phyloP scores from a whole-genome alignment of 106 monocot species.

The Dactylorhiza incarnata region DNA sequence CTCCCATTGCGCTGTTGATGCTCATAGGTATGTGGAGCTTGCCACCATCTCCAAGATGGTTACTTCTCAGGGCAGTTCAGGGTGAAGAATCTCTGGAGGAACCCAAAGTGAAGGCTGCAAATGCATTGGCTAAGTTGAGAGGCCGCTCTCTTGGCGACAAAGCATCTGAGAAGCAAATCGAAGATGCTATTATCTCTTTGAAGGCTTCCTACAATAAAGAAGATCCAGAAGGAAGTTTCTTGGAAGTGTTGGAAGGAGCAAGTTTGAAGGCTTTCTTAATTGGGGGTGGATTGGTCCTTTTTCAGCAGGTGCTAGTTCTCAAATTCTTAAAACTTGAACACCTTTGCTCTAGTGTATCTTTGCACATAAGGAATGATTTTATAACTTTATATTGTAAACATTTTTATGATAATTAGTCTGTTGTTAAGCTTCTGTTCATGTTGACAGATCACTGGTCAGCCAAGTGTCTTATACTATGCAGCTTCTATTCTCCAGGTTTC shows the following conservation, averaged over 20 bases:
- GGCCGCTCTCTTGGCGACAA: slow-evolving; percentile 50
- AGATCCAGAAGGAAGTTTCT: slow-evolving; percentile 54
- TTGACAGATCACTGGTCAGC: slow-evolving; percentile 93
- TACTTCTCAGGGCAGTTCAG: slow-evolving; percentile 88
- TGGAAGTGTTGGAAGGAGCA: slow-evolving; percentile 84
- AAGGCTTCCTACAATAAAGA: slow-evolving; percentile 57
- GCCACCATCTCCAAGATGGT: slow-evolving; percentile 90
- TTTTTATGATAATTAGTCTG: neutral
- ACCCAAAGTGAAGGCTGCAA: slow-evolving; percentile 47
- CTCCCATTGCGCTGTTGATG: slow-evolving; percentile 74
- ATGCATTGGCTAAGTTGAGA: slow-evolving; percentile 52
- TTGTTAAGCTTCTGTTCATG: neutral
- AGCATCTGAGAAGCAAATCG: slow-evolving; percentile 58
- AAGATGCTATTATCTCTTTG: slow-evolving; percentile 62
- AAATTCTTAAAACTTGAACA: neutral
- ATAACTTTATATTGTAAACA: neutral
- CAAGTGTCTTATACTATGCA: slow-evolving; percentile 96
- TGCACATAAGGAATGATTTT: neutral
- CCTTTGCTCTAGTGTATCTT: neutral
- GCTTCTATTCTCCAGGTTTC: slow-evolving; percentile 92
- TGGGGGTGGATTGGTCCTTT: slow-evolving; percentile 95
- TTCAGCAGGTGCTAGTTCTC: slow-evolving; percentile 68
- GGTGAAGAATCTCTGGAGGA: slow-evolving; percentile 56
- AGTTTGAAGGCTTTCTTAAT: slow-evolving; percentile 93
- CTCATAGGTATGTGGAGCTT: slow-evolving; percentile 67